phyloP scores from a whole-genome alignment of 345 rosid genomes.

The Firmiana major region DNA sequence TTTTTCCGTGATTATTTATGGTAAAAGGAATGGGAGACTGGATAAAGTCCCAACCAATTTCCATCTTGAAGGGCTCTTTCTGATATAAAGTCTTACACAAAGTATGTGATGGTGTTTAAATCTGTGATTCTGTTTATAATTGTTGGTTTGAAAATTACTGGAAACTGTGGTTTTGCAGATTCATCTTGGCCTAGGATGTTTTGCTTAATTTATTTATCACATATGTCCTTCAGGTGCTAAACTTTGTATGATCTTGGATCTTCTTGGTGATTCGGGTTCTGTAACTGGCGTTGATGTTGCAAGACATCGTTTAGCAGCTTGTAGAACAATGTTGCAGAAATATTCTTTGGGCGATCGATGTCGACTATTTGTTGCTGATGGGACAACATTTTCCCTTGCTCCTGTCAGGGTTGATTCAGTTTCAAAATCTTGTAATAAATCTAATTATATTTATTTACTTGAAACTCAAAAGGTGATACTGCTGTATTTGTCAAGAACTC shows the following conservation, averaged over 20 bases:
- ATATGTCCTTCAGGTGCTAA: background rate
- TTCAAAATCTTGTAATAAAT: conserved; percentile 35
- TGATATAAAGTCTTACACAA: background rate
- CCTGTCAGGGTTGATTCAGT: conserved; percentile 35
- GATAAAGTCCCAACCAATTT: background rate
- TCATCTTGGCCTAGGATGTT: background rate
- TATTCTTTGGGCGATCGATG: conserved; percentile 52
- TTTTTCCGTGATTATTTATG: background rate
- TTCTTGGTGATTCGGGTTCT: no score
- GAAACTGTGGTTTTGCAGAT: background rate
- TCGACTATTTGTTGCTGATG: conserved; percentile 81
- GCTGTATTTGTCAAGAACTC: background rate
- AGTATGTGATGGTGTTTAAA: background rate
- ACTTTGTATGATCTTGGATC: no score
- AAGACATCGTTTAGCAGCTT: no score
- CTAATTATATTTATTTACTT: background rate
- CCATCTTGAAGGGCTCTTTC: background rate
- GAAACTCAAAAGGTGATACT: background rate
- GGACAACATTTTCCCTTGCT: conserved; percentile 59
- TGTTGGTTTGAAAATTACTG: background rate
- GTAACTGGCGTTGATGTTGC: no score
- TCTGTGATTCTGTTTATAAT: background rate
- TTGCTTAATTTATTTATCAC: background rate
- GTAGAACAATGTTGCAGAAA: conserved; percentile 73
- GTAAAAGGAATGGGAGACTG: background rate